Conservation (phyloP, 257 asterid species). For the Nicotiana undulata region DNA sequence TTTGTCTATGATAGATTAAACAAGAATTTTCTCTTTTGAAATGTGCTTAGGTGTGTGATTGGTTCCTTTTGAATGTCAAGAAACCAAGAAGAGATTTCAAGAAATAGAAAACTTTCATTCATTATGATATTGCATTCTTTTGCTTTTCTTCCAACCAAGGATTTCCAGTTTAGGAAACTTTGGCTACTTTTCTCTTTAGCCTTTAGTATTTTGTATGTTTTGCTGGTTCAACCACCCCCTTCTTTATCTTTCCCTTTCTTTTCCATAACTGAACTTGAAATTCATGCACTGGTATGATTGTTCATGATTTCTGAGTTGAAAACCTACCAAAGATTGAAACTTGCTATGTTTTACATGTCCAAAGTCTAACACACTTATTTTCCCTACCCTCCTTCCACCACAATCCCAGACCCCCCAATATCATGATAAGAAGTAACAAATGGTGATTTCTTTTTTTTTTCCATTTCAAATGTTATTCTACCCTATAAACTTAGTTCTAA, state of each 20-base stretch:
- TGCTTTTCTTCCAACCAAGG: background rate
- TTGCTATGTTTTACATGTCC: background rate
- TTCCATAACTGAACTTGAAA: background rate
- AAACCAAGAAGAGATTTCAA: background rate
- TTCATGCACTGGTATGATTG: background rate
- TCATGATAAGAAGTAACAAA: too few species aligned
- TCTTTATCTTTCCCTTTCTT: background rate
- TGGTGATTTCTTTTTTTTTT: too few species aligned
- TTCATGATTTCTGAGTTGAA: background rate
- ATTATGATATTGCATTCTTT: background rate
- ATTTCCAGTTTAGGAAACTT: background rate
- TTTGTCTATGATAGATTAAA: constrained; percentile 10
- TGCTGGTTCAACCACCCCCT: background rate
- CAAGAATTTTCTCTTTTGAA: background rate
- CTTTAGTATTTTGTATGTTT: background rate
- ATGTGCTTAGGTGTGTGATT: constrained; percentile 1
- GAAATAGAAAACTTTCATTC: background rate
- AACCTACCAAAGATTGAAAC: background rate
- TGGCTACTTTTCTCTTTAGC: background rate
- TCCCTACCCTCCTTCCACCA: too few species aligned
- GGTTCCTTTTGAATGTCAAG: background rate
- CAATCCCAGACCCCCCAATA: too few species aligned
- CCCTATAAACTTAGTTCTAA: too few species aligned
- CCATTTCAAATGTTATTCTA: too few species aligned
- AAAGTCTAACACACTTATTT: background rate